Evolutionary conservation across 2,329 filamentous ascomycete genomes (phyloP), one percentile per base, ranked within the genome.

Genomic region (Colletotrichum agaves): DNA sequence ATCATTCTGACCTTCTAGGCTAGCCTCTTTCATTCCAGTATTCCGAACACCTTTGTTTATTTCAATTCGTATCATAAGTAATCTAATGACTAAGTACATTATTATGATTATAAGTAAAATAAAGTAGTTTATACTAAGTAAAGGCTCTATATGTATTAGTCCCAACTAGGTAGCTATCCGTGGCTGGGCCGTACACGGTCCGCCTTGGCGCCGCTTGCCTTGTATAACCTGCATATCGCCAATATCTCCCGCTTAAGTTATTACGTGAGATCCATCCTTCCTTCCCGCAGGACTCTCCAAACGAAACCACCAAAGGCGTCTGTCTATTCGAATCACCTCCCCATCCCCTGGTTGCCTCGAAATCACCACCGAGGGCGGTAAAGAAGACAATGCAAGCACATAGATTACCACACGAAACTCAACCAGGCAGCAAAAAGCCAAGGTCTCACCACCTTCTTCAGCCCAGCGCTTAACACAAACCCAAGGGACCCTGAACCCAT

Each of bases 181-280:
- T n/a, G n/a, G n/a, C n/a, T n/a, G n/a, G n/a, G n/a, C n/a, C n/a
- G n/a, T n/a, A n/a, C n/a, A n/a, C n/a, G n/a, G n/a, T n/a, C n/a
- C n/a, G n/a, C n/a, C n/a, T n/a, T n/a, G n/a, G n/a, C n/a, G n/a
- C n/a, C n/a, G n/a, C n/a, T n/a, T n/a, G n/a, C 11, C 52, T 27
- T 44, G 60, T n/a, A 53, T 23, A 12, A 33, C 41, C 31, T 33
- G 41, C 59, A 63, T 56, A 49, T 15, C 15, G 21, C 21, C 21
- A 31, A 35, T 31, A 44, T 12, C 15, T 11, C 35, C 21, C 21
- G 43, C 41, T 52, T 31, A 10, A 44, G 33, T 35, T 59, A 13
- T 67, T 53, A 67, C 64, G 64, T 67, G 64, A 67, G 61, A 67
- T 33, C 27, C 50, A 11, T 37, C 60, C 60, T 58, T n/a, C 53